phyloP scores from a whole-genome alignment of 805 yeast genomes.

The Ogataea zsoltii region DNA sequence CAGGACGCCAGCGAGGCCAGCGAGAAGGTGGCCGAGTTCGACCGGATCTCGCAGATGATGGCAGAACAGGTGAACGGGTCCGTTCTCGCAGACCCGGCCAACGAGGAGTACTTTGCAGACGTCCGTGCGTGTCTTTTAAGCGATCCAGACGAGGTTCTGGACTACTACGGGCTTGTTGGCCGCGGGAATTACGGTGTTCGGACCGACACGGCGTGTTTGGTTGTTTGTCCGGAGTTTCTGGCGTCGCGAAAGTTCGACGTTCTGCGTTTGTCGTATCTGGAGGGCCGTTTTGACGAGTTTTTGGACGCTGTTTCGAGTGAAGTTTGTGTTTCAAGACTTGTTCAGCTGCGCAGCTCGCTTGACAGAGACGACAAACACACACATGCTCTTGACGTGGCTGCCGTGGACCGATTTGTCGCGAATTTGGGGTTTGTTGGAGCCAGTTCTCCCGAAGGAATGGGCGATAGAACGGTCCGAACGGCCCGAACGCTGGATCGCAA shows the following conservation, averaged over 20 bases:
- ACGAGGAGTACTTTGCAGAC: slow-evolving; percentile 14
- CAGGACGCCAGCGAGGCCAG: slow-evolving; percentile 10
- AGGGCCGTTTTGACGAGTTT: slow-evolving; percentile 3
- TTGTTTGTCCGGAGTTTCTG: slow-evolving; percentile 7
- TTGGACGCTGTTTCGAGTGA: slow-evolving; percentile 7
- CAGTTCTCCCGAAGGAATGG: too few relatives aligned
- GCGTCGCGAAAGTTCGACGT: neutral
- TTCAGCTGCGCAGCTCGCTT: neutral
- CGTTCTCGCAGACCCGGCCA: slow-evolving; percentile 8
- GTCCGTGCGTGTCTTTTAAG: slow-evolving; percentile 11
- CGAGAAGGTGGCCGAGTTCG: slow-evolving; percentile 6
- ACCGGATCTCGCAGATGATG: slow-evolving; percentile 7
- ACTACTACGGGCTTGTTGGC: slow-evolving; percentile 15
- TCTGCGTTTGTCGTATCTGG: neutral
- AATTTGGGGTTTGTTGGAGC: slow-evolving; percentile 11
- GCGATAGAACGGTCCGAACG: neutral
- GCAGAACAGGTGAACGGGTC: slow-evolving; percentile 8
- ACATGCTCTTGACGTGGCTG: neutral
- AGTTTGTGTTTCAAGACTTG: neutral
- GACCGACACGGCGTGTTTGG: neutral
- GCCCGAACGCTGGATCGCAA: slow-evolving; percentile 11
- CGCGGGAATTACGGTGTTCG: slow-evolving; percentile 10
- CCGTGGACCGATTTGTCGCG: slow-evolving; percentile 3
- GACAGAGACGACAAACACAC: neutral
- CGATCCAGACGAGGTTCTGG: slow-evolving; percentile 13